phyloP scores from a whole-genome alignment of 106 monocot genomes.

The Amphibolis antarctica region DNA sequence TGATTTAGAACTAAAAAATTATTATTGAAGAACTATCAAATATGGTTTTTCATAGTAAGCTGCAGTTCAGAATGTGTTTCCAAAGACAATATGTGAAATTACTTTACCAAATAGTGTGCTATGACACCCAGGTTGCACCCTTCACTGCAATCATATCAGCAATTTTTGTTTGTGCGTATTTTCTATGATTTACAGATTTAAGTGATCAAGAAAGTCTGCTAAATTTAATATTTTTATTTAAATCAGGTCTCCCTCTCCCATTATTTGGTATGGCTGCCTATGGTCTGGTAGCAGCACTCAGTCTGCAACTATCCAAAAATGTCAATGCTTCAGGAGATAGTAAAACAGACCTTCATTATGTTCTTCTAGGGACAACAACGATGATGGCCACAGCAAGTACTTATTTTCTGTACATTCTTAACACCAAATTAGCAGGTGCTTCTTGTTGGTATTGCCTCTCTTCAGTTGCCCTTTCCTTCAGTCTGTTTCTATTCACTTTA shows the following conservation, averaged over 20 bases:
- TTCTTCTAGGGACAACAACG: conserved; percentile 55
- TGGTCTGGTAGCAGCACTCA: conserved; percentile 54
- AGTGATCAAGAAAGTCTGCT: not conserved
- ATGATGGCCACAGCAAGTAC: conserved; percentile 90
- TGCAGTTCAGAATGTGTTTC: too few relatives aligned
- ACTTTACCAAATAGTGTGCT: too few relatives aligned
- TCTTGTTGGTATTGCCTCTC: conserved; percentile 72
- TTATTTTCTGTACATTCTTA: conserved; percentile 87
- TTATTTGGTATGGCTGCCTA: conserved; percentile 71
- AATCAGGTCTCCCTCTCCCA: conserved; percentile 84
- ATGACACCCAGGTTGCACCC: too few relatives aligned
- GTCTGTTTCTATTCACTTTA: conserved; percentile 49
- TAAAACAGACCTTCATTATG: conserved; percentile 35
- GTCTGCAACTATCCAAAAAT: conserved; percentile 45
- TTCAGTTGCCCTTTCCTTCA: conserved; percentile 75
- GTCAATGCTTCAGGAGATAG: conserved; percentile 23
- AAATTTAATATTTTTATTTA: not conserved
- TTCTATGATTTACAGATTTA: not conserved
- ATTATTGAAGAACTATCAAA: too few relatives aligned
- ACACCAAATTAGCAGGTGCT: conserved; percentile 56
- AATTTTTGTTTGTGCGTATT: not conserved
- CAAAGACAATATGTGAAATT: too few relatives aligned
- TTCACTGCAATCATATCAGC: too few relatives aligned
- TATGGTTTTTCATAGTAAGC: too few relatives aligned
- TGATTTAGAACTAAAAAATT: too few relatives aligned